phyloP scores from a whole-genome alignment of 495 filamentous ascomycete species.

The Chaetomium tenue region DNA sequence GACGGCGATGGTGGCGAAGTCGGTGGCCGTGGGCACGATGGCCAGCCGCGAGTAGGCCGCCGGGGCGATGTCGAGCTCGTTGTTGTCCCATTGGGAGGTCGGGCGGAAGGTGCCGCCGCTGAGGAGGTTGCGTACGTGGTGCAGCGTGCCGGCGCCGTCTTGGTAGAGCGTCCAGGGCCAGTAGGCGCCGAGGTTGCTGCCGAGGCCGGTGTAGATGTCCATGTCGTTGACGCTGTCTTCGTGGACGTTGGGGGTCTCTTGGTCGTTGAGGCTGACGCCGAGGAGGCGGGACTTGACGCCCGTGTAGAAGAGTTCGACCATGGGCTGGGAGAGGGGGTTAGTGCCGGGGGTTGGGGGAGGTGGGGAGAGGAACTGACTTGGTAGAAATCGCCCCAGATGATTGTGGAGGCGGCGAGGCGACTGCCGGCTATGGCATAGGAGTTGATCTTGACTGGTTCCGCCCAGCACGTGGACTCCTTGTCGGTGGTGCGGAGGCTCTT shows the following conservation, averaged over 20 bases:
- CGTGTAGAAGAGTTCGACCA: slow-evolving; percentile 26
- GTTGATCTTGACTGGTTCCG: slow-evolving; percentile 1
- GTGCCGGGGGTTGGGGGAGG: no score
- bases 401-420: slow-evolving; percentile 3
- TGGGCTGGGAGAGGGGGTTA: slow-evolving; percentile 20
- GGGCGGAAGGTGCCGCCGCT: not conserved
- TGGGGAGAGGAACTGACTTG: not conserved
- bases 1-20: slow-evolving; percentile 15
- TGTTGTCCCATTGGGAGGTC: slow-evolving; percentile 12
- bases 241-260: not conserved
- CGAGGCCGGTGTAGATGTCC: not conserved
- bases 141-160: slow-evolving; percentile 9
- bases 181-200: slow-evolving; percentile 23
- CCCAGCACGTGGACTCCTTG: slow-evolving; percentile 22
- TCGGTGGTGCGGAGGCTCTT: not conserved
- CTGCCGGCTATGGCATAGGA: slow-evolving; percentile 3
- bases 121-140: slow-evolving; percentile 21
- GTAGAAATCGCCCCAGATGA: slow-evolving; percentile 14
- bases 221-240: slow-evolving; percentile 19
- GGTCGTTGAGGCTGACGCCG: slow-evolving; percentile 22
- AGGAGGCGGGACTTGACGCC: slow-evolving; percentile 14
- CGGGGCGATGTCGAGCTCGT: slow-evolving; percentile 9
- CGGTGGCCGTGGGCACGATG: slow-evolving; percentile 20
- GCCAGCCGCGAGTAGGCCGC: slow-evolving; percentile 16
- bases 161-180: slow-evolving; percentile 29